Conservation (phyloP, 805 yeast genomes). For the Teunomyces stri region DNA sequence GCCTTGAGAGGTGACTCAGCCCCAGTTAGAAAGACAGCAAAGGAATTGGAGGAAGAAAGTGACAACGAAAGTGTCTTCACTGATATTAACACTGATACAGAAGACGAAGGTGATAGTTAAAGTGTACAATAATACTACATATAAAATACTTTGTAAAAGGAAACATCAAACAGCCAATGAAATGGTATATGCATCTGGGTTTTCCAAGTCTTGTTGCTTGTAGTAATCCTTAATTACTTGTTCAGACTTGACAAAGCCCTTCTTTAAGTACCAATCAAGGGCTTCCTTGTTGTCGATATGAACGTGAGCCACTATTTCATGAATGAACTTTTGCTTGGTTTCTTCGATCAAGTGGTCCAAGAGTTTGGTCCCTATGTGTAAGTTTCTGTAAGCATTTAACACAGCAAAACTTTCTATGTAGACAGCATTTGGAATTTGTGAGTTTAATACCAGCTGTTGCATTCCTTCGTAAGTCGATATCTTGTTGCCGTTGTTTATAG, state of each 20-base stretch:
- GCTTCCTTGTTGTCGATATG: conserved; percentile 43
- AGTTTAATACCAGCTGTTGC: conserved; percentile 16
- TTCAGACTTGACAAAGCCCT: conserved; percentile 45
- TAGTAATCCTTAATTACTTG: conserved; percentile 45
- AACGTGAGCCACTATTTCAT: conserved; percentile 53
- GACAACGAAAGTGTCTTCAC: conserved; percentile 41
- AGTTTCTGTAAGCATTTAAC: conserved; percentile 56
- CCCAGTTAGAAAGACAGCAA: conserved; percentile 13
- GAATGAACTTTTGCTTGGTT: conserved; percentile 53
- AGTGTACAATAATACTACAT: background rate
- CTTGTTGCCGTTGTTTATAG: conserved; percentile 43
- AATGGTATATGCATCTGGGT: conserved; percentile 49
- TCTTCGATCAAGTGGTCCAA: conserved; percentile 55
- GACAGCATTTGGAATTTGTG: conserved; percentile 48
- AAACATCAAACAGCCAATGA: conserved; percentile 3
- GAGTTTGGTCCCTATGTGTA: conserved; percentile 61
- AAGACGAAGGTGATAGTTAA: conserved; percentile 30
- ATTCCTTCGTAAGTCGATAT: conserved; percentile 23
- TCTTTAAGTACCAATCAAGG: conserved; percentile 48
- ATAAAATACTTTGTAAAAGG: background rate
- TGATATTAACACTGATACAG: conserved; percentile 46
- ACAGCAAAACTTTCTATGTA: conserved; percentile 71
- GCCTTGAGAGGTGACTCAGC: conserved; percentile 58
- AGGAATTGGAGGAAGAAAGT: conserved; percentile 34
- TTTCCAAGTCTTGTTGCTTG: conserved; percentile 40